A percentile compares a stretch with the other conserved stretches of the same genome.
These are phyloP conservation scores for Lachancea thermotolerans DNA, from an alignment of 805 yeast genomes.

Conservation along the genomic window DNA sequence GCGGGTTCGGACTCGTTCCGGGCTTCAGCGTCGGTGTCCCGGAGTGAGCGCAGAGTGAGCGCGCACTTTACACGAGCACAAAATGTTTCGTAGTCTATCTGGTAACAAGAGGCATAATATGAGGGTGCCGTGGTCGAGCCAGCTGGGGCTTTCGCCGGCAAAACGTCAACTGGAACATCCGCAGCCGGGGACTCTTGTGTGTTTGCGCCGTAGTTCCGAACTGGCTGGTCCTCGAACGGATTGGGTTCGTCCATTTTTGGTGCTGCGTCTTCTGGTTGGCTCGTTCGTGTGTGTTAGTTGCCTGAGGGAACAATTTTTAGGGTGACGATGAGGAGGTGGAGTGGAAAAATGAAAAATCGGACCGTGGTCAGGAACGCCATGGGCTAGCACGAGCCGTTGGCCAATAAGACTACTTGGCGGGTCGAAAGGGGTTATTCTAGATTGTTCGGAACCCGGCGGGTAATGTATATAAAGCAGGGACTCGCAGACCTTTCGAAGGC, in stretches of 20 bases:
- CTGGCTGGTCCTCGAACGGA: constrained; percentile 4
- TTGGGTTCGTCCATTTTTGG: constrained; percentile 6
- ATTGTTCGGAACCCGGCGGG: too few species aligned
- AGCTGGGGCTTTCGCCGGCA: neutral
- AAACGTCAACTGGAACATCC: neutral
- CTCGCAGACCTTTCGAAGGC: too few species aligned
- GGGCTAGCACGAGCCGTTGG: too few species aligned
- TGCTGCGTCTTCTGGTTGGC: too few species aligned
- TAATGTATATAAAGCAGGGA: too few species aligned
- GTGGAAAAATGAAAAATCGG: neutral
- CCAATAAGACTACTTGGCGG: too few species aligned
- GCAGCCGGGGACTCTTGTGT: neutral
- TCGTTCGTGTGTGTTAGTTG: neutral
- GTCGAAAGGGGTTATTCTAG: too few species aligned
- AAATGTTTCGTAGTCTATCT: constrained; percentile 1
- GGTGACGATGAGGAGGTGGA: neutral
- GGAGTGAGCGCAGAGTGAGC: neutral
- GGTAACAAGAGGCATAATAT: constrained; percentile 3
- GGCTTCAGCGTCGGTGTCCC: neutral
- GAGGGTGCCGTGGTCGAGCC: neutral
- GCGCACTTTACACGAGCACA: constrained; percentile 2
- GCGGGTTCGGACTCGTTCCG: neutral
- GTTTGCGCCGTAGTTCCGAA: neutral
- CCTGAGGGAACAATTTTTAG: neutral
- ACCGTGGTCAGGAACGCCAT: neutral